Conservation (phyloP, 2,329 filamentous ascomycete species). For the Cladosporium sp. region DNA sequence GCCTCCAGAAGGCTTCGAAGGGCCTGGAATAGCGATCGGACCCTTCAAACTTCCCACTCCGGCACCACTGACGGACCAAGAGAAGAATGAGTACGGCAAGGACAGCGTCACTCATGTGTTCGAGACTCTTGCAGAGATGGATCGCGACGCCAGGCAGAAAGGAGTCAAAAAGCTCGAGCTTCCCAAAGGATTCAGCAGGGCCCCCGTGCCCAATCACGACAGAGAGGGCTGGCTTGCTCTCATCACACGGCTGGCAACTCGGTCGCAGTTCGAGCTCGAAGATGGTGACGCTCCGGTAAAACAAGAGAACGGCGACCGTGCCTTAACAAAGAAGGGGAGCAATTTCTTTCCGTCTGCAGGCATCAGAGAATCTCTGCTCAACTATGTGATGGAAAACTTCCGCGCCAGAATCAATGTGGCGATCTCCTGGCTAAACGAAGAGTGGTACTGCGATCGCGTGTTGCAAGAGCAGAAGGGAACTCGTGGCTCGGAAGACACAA, state of each 20-base stretch:
- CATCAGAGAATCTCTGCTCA: conserved; percentile 74
- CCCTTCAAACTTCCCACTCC: conserved; percentile 76
- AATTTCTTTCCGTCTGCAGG: conserved; percentile 53
- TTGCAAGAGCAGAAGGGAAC: conserved; percentile 34
- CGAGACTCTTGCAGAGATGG: conserved; percentile 65
- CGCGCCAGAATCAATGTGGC: conserved; percentile 81
- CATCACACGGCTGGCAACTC: conserved; percentile 75
- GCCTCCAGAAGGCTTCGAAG: conserved; percentile 36
- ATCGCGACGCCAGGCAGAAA: conserved; percentile 51
- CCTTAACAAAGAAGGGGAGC: conserved; percentile 29
- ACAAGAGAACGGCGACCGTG: conserved; percentile 44
- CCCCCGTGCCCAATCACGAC: conserved; percentile 63
- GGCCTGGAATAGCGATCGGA: conserved; percentile 51
- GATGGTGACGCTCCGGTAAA: conserved; percentile 39
- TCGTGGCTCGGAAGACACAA: conserved; percentile 9
- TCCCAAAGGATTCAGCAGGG: conserved; percentile 68
- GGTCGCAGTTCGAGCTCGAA: conserved; percentile 66
- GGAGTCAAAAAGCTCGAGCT: conserved; percentile 44
- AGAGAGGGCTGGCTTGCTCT: conserved; percentile 88
- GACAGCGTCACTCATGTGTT: conserved; percentile 72
- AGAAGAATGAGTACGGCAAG: conserved; percentile 67
- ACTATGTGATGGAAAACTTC: conserved; percentile 88
- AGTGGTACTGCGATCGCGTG: conserved; percentile 90
- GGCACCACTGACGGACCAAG: conserved; percentile 62
- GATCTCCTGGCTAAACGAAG: conserved; percentile 90